Base-by-base conservation (phyloP, 2,329 filamentous ascomycete genomes). In the Macrophomina tecta region DNA sequence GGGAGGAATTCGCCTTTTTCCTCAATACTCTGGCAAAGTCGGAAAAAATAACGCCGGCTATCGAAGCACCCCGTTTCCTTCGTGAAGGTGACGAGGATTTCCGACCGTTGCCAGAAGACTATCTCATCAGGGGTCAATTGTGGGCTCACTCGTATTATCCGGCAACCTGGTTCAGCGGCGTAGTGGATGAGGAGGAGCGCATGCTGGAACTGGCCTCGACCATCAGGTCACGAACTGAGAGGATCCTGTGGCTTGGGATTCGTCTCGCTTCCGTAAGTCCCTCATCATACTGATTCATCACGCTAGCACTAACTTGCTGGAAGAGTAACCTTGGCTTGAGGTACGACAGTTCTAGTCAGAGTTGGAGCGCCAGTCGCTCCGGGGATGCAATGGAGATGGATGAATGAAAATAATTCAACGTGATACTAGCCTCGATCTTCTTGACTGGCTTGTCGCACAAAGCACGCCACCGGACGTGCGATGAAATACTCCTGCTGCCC, bases 31-130 rank as follows among this genome's bases (percentile, higher is more conserved):
- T 89, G 28, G 65, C 65, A 7, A 51, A 49, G 42, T 55, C 51
- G 9, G 66, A 65, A 12, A 45, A 38, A 16, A 38, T 58, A 18
- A 42, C 42, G 16, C 64, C 30, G 18, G 53, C 53, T n/a, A 49
- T 60, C 12, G 53, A 58, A 36, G 51, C 40, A n/a, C 51, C 64
- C n/a, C 77, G 0, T 88, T 91, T 66, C 85, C 86, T 0, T 73
- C 77, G 1, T 79, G 80, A 2, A 81, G 65, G 80, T 1, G 80
- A 81, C 36, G 77, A 78, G 1, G 74, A 82, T 0, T 82, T 81
- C 1, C 80, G 83, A 0, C 89, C 90, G 0, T 74, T 93, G 0
- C 89, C 89, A 0, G 91, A 93, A 58, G 91, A 93, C 68, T 91
- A 87, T 69, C 82, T 86, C 0, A 83, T 92, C 65, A 82, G 89